phyloP scores from a whole-genome alignment of 2,329 filamentous ascomycete genomes.

The Hymenoscyphus repandus region DNA sequence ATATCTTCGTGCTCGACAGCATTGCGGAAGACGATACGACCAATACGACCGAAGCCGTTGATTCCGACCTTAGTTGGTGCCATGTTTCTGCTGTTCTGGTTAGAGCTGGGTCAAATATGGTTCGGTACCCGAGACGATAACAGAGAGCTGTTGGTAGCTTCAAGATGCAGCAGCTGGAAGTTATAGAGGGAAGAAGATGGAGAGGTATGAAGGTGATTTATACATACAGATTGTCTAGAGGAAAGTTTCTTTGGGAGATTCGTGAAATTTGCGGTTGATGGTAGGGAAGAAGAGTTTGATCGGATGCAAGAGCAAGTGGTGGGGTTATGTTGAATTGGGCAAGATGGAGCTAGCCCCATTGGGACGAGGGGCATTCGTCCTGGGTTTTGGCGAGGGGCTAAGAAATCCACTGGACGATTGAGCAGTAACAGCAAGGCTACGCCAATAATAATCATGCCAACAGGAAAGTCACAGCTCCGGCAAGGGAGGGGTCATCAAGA shows the following conservation, averaged over 20 bases:
- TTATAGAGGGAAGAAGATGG: not conserved
- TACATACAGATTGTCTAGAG: conserved; percentile 17
- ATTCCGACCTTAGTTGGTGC: conserved; percentile 75
- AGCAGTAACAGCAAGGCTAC: too few relatives aligned
- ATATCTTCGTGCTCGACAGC: conserved; percentile 85
- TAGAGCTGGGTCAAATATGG: conserved; percentile 3
- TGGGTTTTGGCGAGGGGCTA: too few relatives aligned
- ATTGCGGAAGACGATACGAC: conserved; percentile 98
- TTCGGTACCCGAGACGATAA: not conserved
- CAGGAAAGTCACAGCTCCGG: too few relatives aligned
- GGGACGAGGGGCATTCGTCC: too few relatives aligned
- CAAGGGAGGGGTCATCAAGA: too few relatives aligned
- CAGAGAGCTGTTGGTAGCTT: too few relatives aligned
- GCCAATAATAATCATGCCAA: too few relatives aligned
- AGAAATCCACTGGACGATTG: too few relatives aligned
- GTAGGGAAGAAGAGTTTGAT: too few relatives aligned
- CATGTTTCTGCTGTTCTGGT: conserved; percentile 38
- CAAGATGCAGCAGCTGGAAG: not conserved
- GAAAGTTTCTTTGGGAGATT: conserved; percentile 12
- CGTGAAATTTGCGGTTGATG: too few relatives aligned
- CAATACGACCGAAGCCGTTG: conserved; percentile 99
- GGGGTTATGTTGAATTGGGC: conserved; percentile 14
- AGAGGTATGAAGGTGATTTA: conserved; percentile 1
- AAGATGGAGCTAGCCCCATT: too few relatives aligned
- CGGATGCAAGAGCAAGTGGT: conserved; percentile 9